phyloP scores from a whole-genome alignment of 768 basidiomycete species.

The Paxillus ammoniavirescens region DNA sequence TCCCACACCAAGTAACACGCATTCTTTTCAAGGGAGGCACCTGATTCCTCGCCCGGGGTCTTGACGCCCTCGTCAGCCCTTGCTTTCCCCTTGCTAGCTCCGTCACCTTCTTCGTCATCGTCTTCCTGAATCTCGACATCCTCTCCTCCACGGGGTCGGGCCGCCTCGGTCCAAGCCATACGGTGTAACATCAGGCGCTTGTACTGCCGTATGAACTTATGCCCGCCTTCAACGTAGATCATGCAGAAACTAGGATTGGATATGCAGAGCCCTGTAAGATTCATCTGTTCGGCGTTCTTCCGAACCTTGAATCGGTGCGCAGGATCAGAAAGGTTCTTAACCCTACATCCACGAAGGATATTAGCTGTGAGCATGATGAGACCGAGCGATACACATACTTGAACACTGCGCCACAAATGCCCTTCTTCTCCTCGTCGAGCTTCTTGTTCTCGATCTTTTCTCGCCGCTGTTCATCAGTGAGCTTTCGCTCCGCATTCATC shows the following conservation, averaged over 20 bases:
- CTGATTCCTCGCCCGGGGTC: slow-evolving; percentile 16
- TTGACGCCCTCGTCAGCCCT: slow-evolving; percentile 29
- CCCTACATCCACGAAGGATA: slow-evolving; percentile 40
- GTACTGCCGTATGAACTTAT: slow-evolving; percentile 83
- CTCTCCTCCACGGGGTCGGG: slow-evolving; percentile 71
- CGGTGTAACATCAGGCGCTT: slow-evolving; percentile 83
- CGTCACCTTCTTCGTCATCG: slow-evolving; percentile 40
- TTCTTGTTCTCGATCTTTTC: slow-evolving; percentile 90
- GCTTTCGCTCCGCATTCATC: slow-evolving; percentile 89
- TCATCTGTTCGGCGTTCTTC: slow-evolving; percentile 92
- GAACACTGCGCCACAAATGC: slow-evolving; percentile 79
- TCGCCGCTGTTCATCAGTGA: slow-evolving; percentile 85
- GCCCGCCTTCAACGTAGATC: slow-evolving; percentile 91
- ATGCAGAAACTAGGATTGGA: slow-evolving; percentile 88
- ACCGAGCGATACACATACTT: slow-evolving; percentile 56
- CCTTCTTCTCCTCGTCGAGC: slow-evolving; percentile 84
- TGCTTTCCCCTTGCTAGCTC: slow-evolving; percentile 30
- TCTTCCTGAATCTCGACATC: slow-evolving; percentile 65
- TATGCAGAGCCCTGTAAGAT: slow-evolving; percentile 84
- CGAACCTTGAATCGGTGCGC: slow-evolving; percentile 95
- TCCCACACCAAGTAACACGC: slow-evolving; percentile 92
- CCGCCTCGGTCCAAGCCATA: slow-evolving; percentile 92
- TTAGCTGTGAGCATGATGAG: background rate
- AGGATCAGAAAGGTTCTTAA: slow-evolving; percentile 87
- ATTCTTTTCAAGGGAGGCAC: slow-evolving; percentile 74